A percentile compares a stretch with the other conserved stretches of the same genome.
phyloP scores from a whole-genome alignment of 179 eudicot genomes.

The Gypsophila paniculata region DNA sequence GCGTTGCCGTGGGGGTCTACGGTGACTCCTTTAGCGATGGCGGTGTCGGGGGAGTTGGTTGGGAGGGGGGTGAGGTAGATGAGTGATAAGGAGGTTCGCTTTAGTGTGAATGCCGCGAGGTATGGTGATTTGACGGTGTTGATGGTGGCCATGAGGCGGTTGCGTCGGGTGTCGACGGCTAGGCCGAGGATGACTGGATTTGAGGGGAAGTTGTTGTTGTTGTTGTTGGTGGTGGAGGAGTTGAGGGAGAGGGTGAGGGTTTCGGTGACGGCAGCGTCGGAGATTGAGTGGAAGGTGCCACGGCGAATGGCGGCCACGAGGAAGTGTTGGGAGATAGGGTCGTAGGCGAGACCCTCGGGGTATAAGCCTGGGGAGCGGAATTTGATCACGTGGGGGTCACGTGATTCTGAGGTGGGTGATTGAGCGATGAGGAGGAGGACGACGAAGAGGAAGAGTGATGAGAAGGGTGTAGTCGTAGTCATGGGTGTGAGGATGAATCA shows the following conservation, averaged over 20 bases:
- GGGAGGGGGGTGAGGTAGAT: slow-evolving; percentile 53
- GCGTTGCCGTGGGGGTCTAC: slow-evolving; percentile 63
- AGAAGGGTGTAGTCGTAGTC: not conserved
- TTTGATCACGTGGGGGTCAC: slow-evolving; percentile 47
- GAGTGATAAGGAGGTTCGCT: slow-evolving; percentile 29
- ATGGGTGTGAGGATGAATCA: too few relatives aligned
- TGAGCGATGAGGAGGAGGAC: not conserved
- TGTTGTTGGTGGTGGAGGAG: slow-evolving; percentile 14
- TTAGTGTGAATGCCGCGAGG: slow-evolving; percentile 60
- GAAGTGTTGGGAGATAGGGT: slow-evolving; percentile 57
- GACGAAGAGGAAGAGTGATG: not conserved
- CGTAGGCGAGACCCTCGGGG: slow-evolving; percentile 61
- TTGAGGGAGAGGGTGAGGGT: slow-evolving; percentile 38
- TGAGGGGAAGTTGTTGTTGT: slow-evolving; percentile 3
- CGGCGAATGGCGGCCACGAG: slow-evolving; percentile 48
- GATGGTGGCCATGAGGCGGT: slow-evolving; percentile 57
- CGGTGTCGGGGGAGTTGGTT: slow-evolving; percentile 21
- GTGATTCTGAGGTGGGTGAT: not conserved
- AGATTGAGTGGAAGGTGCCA: slow-evolving; percentile 46
- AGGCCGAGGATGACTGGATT: slow-evolving; percentile 41
- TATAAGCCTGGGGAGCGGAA: slow-evolving; percentile 52
- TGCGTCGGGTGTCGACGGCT: slow-evolving; percentile 38
- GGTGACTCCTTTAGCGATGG: slow-evolving; percentile 57
- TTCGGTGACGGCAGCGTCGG: slow-evolving; percentile 65
- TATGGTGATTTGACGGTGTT: slow-evolving; percentile 35